Conservation (phyloP, 2,329 filamentous ascomycete species). For the Penicillium sumatraense region DNA sequence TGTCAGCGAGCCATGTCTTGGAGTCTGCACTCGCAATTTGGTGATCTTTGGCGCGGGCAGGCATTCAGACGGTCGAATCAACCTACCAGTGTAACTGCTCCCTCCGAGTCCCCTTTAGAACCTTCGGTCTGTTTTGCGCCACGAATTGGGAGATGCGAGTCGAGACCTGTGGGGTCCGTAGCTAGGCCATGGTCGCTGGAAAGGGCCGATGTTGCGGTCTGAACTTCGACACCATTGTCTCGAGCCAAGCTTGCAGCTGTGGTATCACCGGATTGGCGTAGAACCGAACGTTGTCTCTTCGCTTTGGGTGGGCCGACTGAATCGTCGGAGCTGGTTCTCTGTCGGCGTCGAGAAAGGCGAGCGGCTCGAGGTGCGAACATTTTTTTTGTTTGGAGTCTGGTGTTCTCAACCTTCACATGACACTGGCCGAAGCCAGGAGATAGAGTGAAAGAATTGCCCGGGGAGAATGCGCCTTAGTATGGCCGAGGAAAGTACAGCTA, state of each 20-base stretch:
- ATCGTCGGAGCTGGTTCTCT: constrained; percentile 50
- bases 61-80: constrained; percentile 4
- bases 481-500: background rate
- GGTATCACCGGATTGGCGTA: constrained; percentile 43
- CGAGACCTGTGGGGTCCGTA: constrained; percentile 23
- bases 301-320: constrained; percentile 49
- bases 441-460: background rate
- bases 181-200: constrained; percentile 16
- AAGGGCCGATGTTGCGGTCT: constrained; percentile 15
- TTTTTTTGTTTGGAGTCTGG: constrained; percentile 11
- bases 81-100: constrained; percentile 44
- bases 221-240: constrained; percentile 22
- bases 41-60: background rate
- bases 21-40: constrained; percentile 17
- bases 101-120: constrained; percentile 33
- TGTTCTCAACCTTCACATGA: constrained; percentile 7
- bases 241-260: constrained; percentile 25
- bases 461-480: background rate
- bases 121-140: constrained; percentile 43
- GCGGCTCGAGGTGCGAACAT: constrained; percentile 47
- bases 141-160: constrained; percentile 43
- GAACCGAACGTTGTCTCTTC: constrained; percentile 52
- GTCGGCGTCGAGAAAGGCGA: constrained; percentile 44
- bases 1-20: background rate
- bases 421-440: constrained; percentile 12